These are phyloP conservation scores for Escallonia herrerae DNA, from an alignment of 129 eudicot species.

Conservation along the genomic window DNA sequence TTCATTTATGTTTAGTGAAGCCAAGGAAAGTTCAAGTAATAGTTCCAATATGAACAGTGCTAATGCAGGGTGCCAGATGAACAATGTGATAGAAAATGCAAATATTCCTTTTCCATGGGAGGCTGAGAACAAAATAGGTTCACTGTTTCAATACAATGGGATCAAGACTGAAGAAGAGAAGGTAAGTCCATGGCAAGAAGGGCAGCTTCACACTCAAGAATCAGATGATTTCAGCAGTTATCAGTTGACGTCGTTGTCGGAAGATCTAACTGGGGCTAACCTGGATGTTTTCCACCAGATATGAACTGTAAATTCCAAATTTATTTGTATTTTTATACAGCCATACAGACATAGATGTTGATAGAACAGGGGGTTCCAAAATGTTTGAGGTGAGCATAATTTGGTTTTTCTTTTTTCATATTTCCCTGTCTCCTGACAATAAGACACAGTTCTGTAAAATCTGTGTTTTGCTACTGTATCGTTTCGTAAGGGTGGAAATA, in stretches of 20 bases:
- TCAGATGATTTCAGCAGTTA: constrained; percentile 47
- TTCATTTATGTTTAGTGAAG: constrained; percentile 35
- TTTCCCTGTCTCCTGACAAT: neutral
- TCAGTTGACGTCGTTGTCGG: constrained; percentile 36
- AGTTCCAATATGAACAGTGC: constrained; percentile 40
- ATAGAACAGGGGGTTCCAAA: constrained; percentile 10
- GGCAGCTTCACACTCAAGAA: constrained; percentile 34
- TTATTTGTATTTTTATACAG: neutral
- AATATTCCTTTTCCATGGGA: constrained; percentile 35
- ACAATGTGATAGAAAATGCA: constrained; percentile 12
- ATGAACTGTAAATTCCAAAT: constrained; percentile 27
- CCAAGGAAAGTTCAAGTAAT: constrained; percentile 44
- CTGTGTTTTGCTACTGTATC: constrained; percentile 15
- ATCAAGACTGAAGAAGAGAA: constrained; percentile 47
- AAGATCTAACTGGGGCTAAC: constrained; percentile 28
- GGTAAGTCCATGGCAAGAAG: constrained; percentile 44
- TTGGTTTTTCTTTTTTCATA: constrained; percentile 3
- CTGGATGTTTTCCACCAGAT: constrained; percentile 45
- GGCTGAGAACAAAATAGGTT: constrained; percentile 34
- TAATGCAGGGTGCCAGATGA: constrained; percentile 27
- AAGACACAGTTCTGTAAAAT: constrained; percentile 26
- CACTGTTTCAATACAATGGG: constrained; percentile 37
- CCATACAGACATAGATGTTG: constrained; percentile 24
- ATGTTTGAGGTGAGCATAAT: constrained; percentile 12
- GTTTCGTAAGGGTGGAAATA: constrained; percentile 22